These are phyloP conservation scores for Leccinum imitatum DNA, from an alignment of 768 basidiomycete species.

Conservation along the genomic window DNA sequence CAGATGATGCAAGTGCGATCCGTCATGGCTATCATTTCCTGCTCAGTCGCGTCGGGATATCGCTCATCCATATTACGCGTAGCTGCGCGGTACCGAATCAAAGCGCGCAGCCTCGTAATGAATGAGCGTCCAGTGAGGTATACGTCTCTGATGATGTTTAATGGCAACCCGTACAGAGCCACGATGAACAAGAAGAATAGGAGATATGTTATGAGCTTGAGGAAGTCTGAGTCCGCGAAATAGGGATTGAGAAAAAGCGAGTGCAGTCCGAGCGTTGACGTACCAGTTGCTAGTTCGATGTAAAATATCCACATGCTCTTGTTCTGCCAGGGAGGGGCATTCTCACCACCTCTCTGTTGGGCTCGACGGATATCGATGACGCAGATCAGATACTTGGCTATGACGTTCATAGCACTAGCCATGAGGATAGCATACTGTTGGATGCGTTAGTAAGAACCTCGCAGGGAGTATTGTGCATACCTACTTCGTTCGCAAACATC, in stretches of 20 bases:
- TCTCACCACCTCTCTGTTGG: constrained; percentile 72
- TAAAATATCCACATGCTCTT: constrained; percentile 98
- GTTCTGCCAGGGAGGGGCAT: constrained; percentile 92
- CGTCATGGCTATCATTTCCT: constrained; percentile 75
- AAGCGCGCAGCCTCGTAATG: constrained; percentile 79
- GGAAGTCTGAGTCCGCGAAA: constrained; percentile 64
- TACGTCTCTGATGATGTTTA: constrained; percentile 97
- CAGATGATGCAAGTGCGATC: constrained; percentile 98
- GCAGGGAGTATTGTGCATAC: constrained; percentile 23
- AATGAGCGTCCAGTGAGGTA: constrained; percentile 95
- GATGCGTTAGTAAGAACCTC: constrained; percentile 13
- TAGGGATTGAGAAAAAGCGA: constrained; percentile 8
- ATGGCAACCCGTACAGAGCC: constrained; percentile 89
- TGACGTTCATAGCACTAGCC: constrained; percentile 74
- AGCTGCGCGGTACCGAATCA: constrained; percentile 89
- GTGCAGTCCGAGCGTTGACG: constrained; percentile 23
- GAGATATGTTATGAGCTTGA: constrained; percentile 90
- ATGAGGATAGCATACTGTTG: constrained; percentile 83
- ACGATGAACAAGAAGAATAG: constrained; percentile 93
- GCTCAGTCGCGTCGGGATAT: constrained; percentile 89
- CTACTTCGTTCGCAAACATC: constrained; percentile 90
- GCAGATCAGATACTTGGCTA: constrained; percentile 81
- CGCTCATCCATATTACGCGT: constrained; percentile 95
- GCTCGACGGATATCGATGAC: constrained; percentile 81
- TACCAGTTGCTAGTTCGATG: constrained; percentile 88